These are phyloP conservation scores for Pseudocercospora eumusae DNA, from an alignment of 2,329 filamentous ascomycete species.

Conservation along the genomic window DNA sequence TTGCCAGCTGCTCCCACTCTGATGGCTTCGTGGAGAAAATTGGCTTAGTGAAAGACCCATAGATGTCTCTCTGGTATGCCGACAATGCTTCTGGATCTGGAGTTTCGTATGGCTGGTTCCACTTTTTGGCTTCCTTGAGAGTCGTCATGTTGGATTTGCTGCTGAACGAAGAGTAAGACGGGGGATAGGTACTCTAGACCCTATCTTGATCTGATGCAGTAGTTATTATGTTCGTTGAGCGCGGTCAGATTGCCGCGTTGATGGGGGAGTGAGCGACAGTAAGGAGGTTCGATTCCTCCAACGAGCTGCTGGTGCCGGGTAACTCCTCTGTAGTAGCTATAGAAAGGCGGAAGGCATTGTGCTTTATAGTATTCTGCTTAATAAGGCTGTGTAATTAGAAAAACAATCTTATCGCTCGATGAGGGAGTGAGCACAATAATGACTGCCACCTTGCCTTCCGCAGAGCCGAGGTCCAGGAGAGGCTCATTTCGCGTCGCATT, in stretches of 20 bases:
- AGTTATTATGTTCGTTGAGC: background rate
- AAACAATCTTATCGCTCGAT: too few species aligned
- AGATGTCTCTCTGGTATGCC: constrained; percentile 40
- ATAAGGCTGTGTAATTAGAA: too few species aligned
- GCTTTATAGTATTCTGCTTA: too few species aligned
- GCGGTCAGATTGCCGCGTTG: background rate
- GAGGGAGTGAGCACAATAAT: background rate
- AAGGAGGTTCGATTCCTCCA: too few species aligned
- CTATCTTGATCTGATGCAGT: background rate
- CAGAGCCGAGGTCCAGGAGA: background rate
- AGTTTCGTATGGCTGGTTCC: constrained; percentile 33
- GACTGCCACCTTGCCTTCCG: background rate
- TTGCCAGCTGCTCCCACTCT: constrained; percentile 44
- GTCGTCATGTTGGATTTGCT: constrained; percentile 19
- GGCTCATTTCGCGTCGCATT: background rate
- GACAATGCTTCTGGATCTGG: constrained; percentile 42
- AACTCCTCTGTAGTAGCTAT: too few species aligned
- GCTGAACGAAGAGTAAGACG: background rate
- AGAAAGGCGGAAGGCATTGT: too few species aligned
- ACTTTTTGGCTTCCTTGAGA: constrained; percentile 25
- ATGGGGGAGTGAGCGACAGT: background rate
- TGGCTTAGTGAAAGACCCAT: constrained; percentile 41
- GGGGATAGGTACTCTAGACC: background rate
- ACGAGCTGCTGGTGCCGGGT: too few species aligned
- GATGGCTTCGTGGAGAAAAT: constrained; percentile 45